Conservation (phyloP, 768 basidiomycete species). For the Kwoniella bestiolae region DNA sequence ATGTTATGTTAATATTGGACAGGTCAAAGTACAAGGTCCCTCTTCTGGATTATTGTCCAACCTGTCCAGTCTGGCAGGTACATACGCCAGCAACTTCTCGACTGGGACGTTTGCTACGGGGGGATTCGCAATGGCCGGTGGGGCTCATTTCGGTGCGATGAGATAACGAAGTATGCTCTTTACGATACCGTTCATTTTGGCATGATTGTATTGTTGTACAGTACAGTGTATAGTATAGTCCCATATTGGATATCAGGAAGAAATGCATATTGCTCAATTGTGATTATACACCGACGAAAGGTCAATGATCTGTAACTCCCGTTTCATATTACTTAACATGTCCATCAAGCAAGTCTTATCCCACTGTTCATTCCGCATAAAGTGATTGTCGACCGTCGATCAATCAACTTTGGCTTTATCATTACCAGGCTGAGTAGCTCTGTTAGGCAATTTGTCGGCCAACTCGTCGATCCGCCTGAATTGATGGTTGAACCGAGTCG, state of each 20-base stretch:
- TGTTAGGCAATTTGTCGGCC: constrained; percentile 69
- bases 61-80: constrained; percentile 37
- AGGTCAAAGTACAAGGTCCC: constrained; percentile 42
- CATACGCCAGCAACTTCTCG: constrained; percentile 34
- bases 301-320: too few relatives aligned
- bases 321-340: too few relatives aligned
- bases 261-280: too few relatives aligned
- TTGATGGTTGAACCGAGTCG: constrained; percentile 93
- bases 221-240: too few relatives aligned
- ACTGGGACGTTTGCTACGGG: constrained; percentile 16
- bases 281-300: too few relatives aligned
- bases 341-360: too few relatives aligned
- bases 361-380: too few relatives aligned
- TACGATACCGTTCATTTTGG: not conserved
- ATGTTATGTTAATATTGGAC: not conserved
- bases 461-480: constrained; percentile 92
- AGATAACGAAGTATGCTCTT: not conserved
- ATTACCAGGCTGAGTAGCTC: constrained; percentile 44
- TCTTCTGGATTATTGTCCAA: constrained; percentile 42
- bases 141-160: constrained; percentile 10
- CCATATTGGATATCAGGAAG: too few relatives aligned
- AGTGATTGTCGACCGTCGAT: too few relatives aligned
- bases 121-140: constrained; percentile 14
- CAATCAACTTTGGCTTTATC: constrained; percentile 58
- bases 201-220: not conserved